A percentile compares a stretch with the other conserved stretches of the same genome.
These are phyloP conservation scores for Pythium coloratum DNA, from an alignment of 352 stramenopile species.

Conservation along the genomic window DNA sequence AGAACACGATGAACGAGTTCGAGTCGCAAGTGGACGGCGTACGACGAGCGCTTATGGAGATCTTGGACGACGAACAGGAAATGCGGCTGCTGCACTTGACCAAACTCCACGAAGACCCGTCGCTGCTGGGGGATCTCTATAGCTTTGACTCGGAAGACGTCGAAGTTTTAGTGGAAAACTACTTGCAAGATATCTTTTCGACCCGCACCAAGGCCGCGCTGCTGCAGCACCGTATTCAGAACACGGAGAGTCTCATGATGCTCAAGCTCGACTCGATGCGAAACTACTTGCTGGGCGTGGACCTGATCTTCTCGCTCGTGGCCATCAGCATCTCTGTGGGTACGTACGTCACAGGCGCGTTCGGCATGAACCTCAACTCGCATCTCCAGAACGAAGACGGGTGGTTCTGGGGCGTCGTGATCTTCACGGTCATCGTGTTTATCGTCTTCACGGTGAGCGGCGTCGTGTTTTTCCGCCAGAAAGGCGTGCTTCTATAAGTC, in stretches of 20 bases:
- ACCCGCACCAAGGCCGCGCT: slow-evolving; percentile 66
- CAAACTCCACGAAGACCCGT: slow-evolving; percentile 62
- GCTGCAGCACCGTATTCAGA: slow-evolving; percentile 72
- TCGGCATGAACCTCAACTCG: slow-evolving; percentile 75
- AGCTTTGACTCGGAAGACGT: slow-evolving; percentile 74
- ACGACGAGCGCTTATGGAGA: slow-evolving; percentile 59
- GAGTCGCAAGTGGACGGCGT: slow-evolving; percentile 61
- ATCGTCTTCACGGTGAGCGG: slow-evolving; percentile 43
- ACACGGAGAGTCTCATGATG: slow-evolving; percentile 77
- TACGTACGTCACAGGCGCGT: slow-evolving; percentile 61
- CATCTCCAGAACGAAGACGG: slow-evolving; percentile 39
- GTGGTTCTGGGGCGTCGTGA: slow-evolving; percentile 66
- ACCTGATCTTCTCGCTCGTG: slow-evolving; percentile 70
- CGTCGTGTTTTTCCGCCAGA: slow-evolving; percentile 61
- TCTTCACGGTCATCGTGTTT: slow-evolving; percentile 41
- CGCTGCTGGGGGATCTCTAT: slow-evolving; percentile 49
- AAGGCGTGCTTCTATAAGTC: slow-evolving; percentile 41
- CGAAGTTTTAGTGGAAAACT: slow-evolving; percentile 74
- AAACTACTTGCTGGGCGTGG: slow-evolving; percentile 75
- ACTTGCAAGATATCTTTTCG: slow-evolving; percentile 79
- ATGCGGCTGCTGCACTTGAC: slow-evolving; percentile 64
- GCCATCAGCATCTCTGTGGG: slow-evolving; percentile 61
- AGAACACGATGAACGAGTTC: slow-evolving; percentile 74
- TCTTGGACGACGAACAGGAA: slow-evolving; percentile 72
- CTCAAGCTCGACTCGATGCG: slow-evolving; percentile 76